Conservation (phyloP, 139 green algal genomes). For the Monoraphidium neglectum region DNA sequence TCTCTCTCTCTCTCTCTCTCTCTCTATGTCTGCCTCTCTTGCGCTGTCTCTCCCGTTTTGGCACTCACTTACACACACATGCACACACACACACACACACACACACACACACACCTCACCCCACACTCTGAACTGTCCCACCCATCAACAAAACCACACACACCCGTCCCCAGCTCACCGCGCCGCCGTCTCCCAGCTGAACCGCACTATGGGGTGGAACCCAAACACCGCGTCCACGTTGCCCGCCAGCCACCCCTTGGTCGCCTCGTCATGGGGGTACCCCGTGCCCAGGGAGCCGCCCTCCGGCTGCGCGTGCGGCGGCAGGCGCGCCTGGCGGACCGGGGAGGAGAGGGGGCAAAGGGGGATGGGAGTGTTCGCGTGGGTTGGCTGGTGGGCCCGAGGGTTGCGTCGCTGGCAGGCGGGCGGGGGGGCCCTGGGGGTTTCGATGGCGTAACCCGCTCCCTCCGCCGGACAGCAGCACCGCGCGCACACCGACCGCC, state of each 20-base stretch:
- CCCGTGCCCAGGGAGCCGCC: constrained; percentile 51
- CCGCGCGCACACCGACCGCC: no score
- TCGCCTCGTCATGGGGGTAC: constrained; percentile 81
- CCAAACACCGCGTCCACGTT: constrained; percentile 83
- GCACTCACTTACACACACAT: neutral
- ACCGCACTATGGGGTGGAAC: constrained; percentile 76
- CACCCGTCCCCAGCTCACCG: constrained; percentile 20
- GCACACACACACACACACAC: neutral
- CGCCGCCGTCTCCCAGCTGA: constrained; percentile 57
- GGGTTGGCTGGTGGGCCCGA: neutral
- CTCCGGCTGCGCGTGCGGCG: constrained; percentile 24
- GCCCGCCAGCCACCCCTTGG: constrained; percentile 76
- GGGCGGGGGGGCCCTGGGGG: no score
- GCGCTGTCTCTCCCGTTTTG: neutral
- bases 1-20: no score
- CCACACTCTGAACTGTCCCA: no score
- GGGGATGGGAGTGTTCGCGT: neutral
- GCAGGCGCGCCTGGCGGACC: constrained; percentile 41
- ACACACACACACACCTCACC: neutral
- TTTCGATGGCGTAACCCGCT: no score
- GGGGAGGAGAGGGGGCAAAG: constrained; percentile 17
- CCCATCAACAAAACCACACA: neutral
- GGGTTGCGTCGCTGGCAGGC: no score
- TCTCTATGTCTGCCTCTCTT: no score
- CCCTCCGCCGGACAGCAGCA: no score